phyloP scores from a whole-genome alignment of 495 filamentous ascomycete species.

The Penicillium coprophilum region DNA sequence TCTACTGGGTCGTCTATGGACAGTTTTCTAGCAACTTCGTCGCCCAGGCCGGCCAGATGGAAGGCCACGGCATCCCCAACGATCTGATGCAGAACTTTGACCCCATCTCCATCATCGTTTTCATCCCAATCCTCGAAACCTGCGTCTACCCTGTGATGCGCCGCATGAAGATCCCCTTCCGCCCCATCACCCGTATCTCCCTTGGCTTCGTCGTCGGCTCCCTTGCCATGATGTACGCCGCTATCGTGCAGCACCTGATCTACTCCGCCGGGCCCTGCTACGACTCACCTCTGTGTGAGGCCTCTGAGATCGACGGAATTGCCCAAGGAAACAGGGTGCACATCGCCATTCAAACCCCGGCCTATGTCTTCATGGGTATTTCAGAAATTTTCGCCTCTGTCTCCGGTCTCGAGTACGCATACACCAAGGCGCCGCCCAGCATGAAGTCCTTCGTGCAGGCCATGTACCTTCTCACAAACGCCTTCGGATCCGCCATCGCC shows the following conservation, averaged over 20 bases:
- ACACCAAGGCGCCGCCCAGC: conserved; percentile 77
- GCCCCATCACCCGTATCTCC: conserved; percentile 72
- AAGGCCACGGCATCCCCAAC: conserved; percentile 61
- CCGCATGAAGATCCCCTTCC: conserved; percentile 62
- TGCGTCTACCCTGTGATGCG: conserved; percentile 67
- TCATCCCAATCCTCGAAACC: conserved; percentile 68
- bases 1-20: conserved; percentile 62
- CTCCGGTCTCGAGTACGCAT: conserved; percentile 73
- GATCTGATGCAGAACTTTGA: conserved; percentile 78
- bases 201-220: conserved; percentile 67
- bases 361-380: conserved; percentile 69
- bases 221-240: conserved; percentile 63
- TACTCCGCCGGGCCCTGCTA: conserved; percentile 60
- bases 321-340: conserved; percentile 51
- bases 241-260: conserved; percentile 71
- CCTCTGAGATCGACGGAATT: conserved; percentile 32
- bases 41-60: conserved; percentile 56
- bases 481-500: conserved; percentile 68
- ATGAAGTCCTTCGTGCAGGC: conserved; percentile 81
- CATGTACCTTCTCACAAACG: conserved; percentile 71
- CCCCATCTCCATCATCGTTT: conserved; percentile 68
- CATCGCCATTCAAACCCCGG: conserved; percentile 67
- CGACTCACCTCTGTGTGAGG: conserved; percentile 35
- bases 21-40: conserved; percentile 61
- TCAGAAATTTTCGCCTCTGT: conserved; percentile 75